Evolutionary conservation across 345 rosid species (phyloP).

Genomic region (Boechera retrofracta): DNA sequence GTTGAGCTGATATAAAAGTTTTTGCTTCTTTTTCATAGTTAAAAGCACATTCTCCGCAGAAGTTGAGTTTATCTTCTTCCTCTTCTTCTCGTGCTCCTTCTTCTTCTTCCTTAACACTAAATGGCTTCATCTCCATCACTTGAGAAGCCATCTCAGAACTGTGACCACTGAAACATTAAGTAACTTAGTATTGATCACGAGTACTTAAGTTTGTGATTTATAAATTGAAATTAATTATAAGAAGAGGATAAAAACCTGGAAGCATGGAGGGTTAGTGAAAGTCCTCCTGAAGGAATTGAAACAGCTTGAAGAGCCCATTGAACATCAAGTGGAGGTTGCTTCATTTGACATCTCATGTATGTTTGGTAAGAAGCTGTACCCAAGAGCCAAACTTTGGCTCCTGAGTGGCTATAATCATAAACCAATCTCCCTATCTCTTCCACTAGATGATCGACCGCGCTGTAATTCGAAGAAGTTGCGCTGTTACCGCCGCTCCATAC

Average conservation of each 20-base stretch:
- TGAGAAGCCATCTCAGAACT: constrained; percentile 49
- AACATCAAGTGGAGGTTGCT: constrained; percentile 77
- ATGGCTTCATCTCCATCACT: constrained; percentile 59
- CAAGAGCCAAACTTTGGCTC: constrained; percentile 67
- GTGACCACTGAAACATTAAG: constrained; percentile 33
- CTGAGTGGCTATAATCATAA: constrained; percentile 48
- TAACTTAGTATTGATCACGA: constrained; percentile 37
- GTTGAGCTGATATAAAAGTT: constrained; percentile 54
- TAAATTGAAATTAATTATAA: not conserved
- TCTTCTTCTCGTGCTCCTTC: constrained; percentile 46
- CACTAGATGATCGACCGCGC: constrained; percentile 67
- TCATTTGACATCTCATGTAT: constrained; percentile 83
- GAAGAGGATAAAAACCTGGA: constrained; percentile 55
- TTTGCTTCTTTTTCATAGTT: constrained; percentile 78
- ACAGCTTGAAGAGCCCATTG: constrained; percentile 89
- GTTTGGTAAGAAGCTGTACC: constrained; percentile 81
- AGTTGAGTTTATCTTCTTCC: constrained; percentile 57
- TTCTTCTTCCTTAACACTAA: constrained; percentile 51
- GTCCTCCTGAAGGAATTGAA: constrained; percentile 81
- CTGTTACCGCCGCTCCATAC: constrained; percentile 43
- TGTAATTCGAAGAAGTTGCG: constrained; percentile 42
- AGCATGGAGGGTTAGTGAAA: constrained; percentile 75
- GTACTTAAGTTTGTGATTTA: constrained; percentile 42
- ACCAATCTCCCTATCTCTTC: constrained; percentile 67
- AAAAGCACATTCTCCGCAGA: constrained; percentile 76